Base-by-base conservation (phyloP, 2,329 filamentous ascomycete species). In the Colletotrichum euphorbiae region DNA sequence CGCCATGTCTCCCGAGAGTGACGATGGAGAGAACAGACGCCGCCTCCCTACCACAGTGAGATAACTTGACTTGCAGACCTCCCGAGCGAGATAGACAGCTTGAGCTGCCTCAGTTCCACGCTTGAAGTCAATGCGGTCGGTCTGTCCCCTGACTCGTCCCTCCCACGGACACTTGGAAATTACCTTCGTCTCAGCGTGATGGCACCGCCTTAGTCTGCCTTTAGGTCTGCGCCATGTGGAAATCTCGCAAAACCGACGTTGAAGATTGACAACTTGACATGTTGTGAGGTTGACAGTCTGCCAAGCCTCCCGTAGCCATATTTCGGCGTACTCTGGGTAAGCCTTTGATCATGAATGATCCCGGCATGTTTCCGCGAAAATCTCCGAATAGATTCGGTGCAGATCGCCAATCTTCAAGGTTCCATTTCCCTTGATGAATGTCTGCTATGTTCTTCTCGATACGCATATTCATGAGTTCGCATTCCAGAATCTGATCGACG, bases 151-250 rank as follows among this genome's bases (percentile, higher is more conserved):
- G n/a, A 24, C 46, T 65, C 43, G 31, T 36, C 48, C 66, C 60
- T 64, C 45, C 21, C 54, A 50, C 55, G 33, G 66, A 66, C 55
- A 36, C 21, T 50, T 31, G 46, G 48, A 66, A 50, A 66, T 69
- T 69, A 50, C 42, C 7, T 33, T 28, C 55, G 61, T 66, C 61
- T 60, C 54, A 69, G 46, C 65, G 42, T 31, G 17, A n/a, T 50
- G n/a, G 3, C 52, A 38, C 13, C n/a, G 4, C 9, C 33, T n/a
- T 58, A 13, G 52, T 12, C 31, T n/a, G 40, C 33, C 8, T 6
- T 31, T n/a, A n/a, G 17, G 17, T 4, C 12, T 17, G 9, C 6
- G 42, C 33, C 13, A 28, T 24, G 31, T 31, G n/a, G 19, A 24
- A 6, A n/a, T 65, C 17, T 4, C 15, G 28, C 46, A 50, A 17